A percentile compares a stretch with the other conserved stretches of the same genome.
Evolutionary conservation across 306 rosid species (phyloP).

Genomic region (Senna siamea): DNA sequence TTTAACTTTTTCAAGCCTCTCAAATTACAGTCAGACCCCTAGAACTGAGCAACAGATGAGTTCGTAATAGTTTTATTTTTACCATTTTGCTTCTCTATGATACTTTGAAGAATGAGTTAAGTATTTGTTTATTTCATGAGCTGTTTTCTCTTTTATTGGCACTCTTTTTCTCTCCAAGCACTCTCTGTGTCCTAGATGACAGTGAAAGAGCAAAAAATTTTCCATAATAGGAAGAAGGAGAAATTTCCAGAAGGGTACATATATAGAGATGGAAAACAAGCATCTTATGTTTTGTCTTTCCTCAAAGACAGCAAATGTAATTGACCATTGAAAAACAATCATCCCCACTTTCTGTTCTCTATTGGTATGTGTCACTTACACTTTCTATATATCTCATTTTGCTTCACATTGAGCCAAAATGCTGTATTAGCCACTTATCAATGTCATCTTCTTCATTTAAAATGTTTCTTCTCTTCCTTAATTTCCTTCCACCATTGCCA

Average conservation of each 20-base stretch:
- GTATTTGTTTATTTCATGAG: conserved; percentile 66
- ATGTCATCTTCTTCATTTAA: conserved; percentile 36
- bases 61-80: no score
- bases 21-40: background rate
- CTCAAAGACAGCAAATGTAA: conserved; percentile 50
- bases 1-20: background rate
- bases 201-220: conserved; percentile 64
- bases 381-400: conserved; percentile 26
- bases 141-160: conserved; percentile 69
- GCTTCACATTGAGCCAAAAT: conserved; percentile 43
- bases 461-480: conserved; percentile 39
- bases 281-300: conserved; percentile 81
- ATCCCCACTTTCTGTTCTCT: conserved; percentile 56
- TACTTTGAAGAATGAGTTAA: conserved; percentile 46
- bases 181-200: conserved; percentile 48
- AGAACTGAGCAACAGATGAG: background rate
- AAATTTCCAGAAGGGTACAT: conserved; percentile 50
- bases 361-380: conserved; percentile 47
- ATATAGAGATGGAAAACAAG: conserved; percentile 53
- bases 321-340: conserved; percentile 52
- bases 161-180: conserved; percentile 45
- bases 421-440: conserved; percentile 25
- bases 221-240: conserved; percentile 39
- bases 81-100: conserved; percentile 31
- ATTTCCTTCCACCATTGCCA: conserved; percentile 42